Conservation (phyloP, 2,329 filamentous ascomycete genomes). For the Colletotrichum liriopes region DNA sequence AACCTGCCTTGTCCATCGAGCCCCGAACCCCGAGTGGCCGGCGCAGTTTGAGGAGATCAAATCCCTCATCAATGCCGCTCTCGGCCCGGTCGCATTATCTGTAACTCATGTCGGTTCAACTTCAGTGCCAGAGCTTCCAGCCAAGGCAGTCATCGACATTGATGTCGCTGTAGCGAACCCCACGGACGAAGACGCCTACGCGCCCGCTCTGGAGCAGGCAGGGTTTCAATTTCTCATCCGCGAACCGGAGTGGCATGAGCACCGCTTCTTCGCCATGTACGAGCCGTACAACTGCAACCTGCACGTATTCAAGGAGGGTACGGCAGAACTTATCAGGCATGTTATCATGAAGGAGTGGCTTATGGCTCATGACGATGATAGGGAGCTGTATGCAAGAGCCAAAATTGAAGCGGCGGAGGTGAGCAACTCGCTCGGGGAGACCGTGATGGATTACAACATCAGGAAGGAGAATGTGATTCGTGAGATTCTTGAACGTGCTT, state of each 20-base stretch:
- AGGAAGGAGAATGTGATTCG: conserved; percentile 59
- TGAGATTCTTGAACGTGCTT: conserved; percentile 54
- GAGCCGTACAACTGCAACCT: conserved; percentile 58
- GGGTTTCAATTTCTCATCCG: conserved; percentile 64
- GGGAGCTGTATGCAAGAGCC: conserved; percentile 55
- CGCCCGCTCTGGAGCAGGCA: conserved; percentile 56
- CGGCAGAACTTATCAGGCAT: conserved; percentile 60
- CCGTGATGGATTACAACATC: conserved; percentile 56
- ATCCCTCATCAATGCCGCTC: conserved; percentile 53
- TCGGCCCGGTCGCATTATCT: conserved; percentile 52
- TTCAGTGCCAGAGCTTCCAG: conserved; percentile 63
- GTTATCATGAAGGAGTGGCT: conserved; percentile 63
- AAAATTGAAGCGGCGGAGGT: conserved; percentile 56
- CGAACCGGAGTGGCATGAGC: conserved; percentile 63
- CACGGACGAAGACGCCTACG: conserved; percentile 60
- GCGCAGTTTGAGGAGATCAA: conserved; percentile 50
- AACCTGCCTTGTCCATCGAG: conserved; percentile 50
- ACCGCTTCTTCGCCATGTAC: conserved; percentile 61
- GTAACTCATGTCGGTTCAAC: conserved; percentile 67
- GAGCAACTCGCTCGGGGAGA: conserved; percentile 51
- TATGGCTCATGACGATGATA: conserved; percentile 54
- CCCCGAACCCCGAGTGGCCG: conserved; percentile 58
- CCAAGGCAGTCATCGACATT: conserved; percentile 68
- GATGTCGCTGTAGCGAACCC: conserved; percentile 62
- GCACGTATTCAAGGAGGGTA: conserved; percentile 63